Base-by-base conservation (phyloP, 2,329 filamentous ascomycete species). In the Albifimbria verrucaria region DNA sequence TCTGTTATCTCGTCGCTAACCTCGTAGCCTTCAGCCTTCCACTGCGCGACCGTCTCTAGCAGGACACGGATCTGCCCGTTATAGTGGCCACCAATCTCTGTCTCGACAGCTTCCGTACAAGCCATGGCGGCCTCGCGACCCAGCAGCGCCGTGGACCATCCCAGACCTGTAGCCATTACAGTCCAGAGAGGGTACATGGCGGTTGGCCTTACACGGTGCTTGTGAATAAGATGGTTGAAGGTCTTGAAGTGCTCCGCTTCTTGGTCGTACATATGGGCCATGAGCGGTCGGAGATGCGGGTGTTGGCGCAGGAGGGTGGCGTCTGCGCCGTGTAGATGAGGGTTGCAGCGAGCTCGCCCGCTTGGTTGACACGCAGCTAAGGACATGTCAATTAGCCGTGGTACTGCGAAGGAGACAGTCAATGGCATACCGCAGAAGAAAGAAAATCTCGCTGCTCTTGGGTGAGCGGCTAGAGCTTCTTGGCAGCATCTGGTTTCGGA, bases 191-290 rank as follows among this genome's bases (percentile, higher is more conserved):
- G 94, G 65, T 95, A 96, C 76, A 99, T 88, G 12, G 88, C 90
- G 0, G 94, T 97, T 0, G 94, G 94, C 0, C 94, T 89, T 49
- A 99, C 86, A 52, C 92, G 90, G 71, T 97, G 94, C 64, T 87
- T 88, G 18, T 89, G 85, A 4, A 97, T 77, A 23, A 97, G 80
- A 3, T 77, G 65, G 71, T 96, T 96, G 80, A 97, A 99, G 32
- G 87, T 94, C 4, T 76, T 72, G 62, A 97, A 86, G 72, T 99
- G 94, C 9, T 85, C 88, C 12, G 84, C 91, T 77, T 99, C 94
- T 70, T 99, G 94, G 64, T 94, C 90, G 77, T 96, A 92, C 94
- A 99, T 99, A 79, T 97, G 94, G 63, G 87, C 84, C 91, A 99
- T 96, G 26, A 97, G 76, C 0, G 91, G 88, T 7, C 90, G 87